Conservation (phyloP, 1,284 basidiomycete genomes). For the Puccinia polysora region DNA sequence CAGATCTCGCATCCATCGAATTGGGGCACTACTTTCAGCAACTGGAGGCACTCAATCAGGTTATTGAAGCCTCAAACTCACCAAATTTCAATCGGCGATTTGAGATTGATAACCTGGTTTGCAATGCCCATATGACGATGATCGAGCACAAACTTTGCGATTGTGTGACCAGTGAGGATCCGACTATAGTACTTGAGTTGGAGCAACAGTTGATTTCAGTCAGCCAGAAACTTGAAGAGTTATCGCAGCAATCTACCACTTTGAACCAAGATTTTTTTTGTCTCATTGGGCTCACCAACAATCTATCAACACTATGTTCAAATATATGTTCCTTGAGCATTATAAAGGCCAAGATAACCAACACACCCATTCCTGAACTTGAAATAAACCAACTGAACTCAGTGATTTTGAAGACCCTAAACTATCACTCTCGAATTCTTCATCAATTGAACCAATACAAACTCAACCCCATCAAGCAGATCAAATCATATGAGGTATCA, state of each 20-base stretch:
- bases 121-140: slow-evolving; percentile 4
- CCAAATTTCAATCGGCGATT: slow-evolving; percentile 14
- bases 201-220: not conserved
- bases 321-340: slow-evolving; percentile 3
- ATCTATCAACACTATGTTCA: slow-evolving; percentile 22
- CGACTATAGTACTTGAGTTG: not conserved
- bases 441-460: not conserved
- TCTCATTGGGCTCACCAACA: slow-evolving; percentile 16
- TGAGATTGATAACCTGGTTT: slow-evolving; percentile 25
- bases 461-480: slow-evolving; percentile 19
- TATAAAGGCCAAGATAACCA: not conserved
- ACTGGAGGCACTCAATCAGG: slow-evolving; percentile 1
- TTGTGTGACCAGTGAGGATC: not conserved
- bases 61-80: not conserved
- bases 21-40: slow-evolving; percentile 8
- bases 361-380: not conserved
- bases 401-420: slow-evolving; percentile 4
- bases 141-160: slow-evolving; percentile 18
- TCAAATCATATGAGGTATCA: slow-evolving; percentile 7
- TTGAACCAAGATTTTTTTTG: slow-evolving; percentile 13
- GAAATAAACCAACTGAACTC: not conserved
- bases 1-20: not conserved
- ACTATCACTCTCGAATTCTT: not conserved
- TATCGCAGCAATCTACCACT: not conserved
- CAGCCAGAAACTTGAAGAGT: slow-evolving; percentile 6